These are phyloP conservation scores for Trichoderma cornu-damae DNA, from an alignment of 2,329 filamentous ascomycete genomes.

Conservation along the genomic window DNA sequence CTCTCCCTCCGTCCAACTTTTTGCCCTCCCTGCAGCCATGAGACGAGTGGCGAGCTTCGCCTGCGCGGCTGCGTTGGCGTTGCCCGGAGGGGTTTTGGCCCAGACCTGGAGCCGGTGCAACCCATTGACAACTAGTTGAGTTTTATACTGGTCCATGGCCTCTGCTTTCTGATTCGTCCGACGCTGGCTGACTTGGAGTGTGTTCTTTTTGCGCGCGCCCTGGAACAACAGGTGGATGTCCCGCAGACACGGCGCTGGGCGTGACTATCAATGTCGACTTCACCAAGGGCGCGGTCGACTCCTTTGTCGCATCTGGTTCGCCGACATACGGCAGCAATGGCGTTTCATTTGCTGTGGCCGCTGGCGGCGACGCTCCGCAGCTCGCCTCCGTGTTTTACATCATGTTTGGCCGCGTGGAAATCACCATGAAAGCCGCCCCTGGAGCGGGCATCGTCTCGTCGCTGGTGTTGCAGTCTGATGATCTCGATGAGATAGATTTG, in stretches of 20 bases:
- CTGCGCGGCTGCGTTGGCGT: slow-evolving; percentile 5
- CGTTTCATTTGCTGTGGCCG: slow-evolving; percentile 71
- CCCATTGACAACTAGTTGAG: slow-evolving; percentile 35
- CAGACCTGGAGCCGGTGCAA: slow-evolving; percentile 41
- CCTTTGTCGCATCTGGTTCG: slow-evolving; percentile 66
- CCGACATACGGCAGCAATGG: slow-evolving; percentile 73
- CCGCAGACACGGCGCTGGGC: slow-evolving; percentile 73
- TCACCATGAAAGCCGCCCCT: slow-evolving; percentile 77
- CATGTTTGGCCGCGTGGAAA: slow-evolving; percentile 93
- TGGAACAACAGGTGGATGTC: slow-evolving; percentile 57
- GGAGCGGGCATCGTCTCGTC: slow-evolving; percentile 92
- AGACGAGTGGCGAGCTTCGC: slow-evolving; percentile 13
- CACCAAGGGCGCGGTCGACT: slow-evolving; percentile 67
- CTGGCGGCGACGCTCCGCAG: slow-evolving; percentile 77
- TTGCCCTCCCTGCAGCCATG: slow-evolving; percentile 17
- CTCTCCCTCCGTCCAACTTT: not conserved
- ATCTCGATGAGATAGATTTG: slow-evolving; percentile 92
- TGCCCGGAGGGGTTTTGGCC: slow-evolving; percentile 28
- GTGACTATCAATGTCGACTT: slow-evolving; percentile 83
- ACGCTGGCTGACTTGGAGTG: not conserved
- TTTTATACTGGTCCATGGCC: not conserved
- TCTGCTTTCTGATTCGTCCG: not conserved
- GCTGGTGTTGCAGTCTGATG: slow-evolving; percentile 83
- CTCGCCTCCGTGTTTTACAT: slow-evolving; percentile 93
- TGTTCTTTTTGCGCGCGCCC: not conserved